These are phyloP conservation scores for Ustilaginoidea virens DNA, from an alignment of 2,329 filamentous ascomycete genomes.

Conservation along the genomic window DNA sequence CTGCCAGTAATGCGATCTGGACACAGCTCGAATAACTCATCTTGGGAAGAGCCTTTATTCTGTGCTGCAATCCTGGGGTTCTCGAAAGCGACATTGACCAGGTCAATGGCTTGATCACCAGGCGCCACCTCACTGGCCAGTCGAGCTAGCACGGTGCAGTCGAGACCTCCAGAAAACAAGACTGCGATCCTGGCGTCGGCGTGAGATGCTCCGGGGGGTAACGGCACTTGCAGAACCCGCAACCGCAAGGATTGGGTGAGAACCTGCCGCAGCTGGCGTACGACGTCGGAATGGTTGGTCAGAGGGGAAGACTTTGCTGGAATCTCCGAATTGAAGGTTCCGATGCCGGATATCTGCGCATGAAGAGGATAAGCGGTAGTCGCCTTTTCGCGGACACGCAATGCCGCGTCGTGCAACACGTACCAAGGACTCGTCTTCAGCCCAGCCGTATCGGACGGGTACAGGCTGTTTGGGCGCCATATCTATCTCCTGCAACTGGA, in stretches of 20 bases:
- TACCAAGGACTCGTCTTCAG: constrained; percentile 25
- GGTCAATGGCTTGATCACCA: constrained; percentile 53
- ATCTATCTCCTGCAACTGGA: constrained; percentile 32
- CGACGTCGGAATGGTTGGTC: constrained; percentile 25
- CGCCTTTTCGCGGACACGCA: background rate
- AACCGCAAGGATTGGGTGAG: constrained; percentile 46
- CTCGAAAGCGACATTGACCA: constrained; percentile 94
- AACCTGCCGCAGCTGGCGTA: constrained; percentile 35
- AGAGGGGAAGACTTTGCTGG: constrained; percentile 17
- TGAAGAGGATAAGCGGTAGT: constrained; percentile 23
- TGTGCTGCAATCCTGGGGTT: constrained; percentile 62
- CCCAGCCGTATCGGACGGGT: constrained; percentile 16
- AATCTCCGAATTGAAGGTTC: constrained; percentile 32
- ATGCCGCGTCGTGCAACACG: constrained; percentile 14
- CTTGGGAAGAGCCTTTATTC: constrained; percentile 19
- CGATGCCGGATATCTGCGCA: constrained; percentile 36
- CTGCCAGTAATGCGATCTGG: constrained; percentile 83
- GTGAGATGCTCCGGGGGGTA: constrained; percentile 25
- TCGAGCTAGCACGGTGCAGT: constrained; percentile 78
- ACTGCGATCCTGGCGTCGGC: constrained; percentile 49
- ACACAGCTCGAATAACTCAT: constrained; percentile 58
- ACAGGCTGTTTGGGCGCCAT: constrained; percentile 3
- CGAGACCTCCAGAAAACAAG: constrained; percentile 85
- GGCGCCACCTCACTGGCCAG: constrained; percentile 66
- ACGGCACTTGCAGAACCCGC: constrained; percentile 50